phyloP scores from a whole-genome alignment of 129 eudicot genomes.

The Pulicaria dysenterica region DNA sequence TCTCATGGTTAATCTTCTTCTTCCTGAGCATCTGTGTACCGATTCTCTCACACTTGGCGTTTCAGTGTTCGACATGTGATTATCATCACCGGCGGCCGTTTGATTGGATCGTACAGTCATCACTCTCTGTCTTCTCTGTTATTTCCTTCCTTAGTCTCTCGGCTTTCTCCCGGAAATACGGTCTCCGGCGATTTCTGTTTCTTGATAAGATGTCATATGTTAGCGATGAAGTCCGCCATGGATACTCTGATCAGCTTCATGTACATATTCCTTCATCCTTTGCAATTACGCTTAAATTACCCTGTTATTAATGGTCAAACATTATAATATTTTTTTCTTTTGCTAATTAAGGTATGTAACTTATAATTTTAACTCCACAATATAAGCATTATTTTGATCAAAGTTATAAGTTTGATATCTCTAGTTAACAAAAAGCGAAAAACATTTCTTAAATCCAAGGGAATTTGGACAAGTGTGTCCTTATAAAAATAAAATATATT shows the following conservation, averaged over 20 bases:
- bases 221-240: slow-evolving; percentile 56
- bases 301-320: no score
- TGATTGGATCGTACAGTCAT: slow-evolving; percentile 57
- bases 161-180: slow-evolving; percentile 50
- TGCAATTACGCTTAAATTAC: no score
- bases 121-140: slow-evolving; percentile 53
- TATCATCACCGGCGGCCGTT: slow-evolving; percentile 53
- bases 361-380: no score
- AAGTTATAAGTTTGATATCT: no score
- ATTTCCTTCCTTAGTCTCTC: slow-evolving; percentile 61
- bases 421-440: no score
- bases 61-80: slow-evolving; percentile 61
- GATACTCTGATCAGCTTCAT: slow-evolving; percentile 60
- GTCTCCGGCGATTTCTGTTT: slow-evolving; percentile 60
- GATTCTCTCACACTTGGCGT: slow-evolving; percentile 55
- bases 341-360: no score
- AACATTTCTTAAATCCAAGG: no score
- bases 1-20: slow-evolving; percentile 70
- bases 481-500: no score
- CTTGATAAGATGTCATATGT: slow-evolving; percentile 62
- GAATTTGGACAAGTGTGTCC: no score
- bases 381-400: no score
- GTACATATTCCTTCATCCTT: slow-evolving; percentile 37
- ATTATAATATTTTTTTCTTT: no score
- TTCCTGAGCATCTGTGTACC: slow-evolving; percentile 61